A percentile compares a stretch with the other conserved stretches of the same genome.
Evolutionary conservation across 176 grass and related monocot species (phyloP).

Genomic region (Rhipidocladum racemiflorum): DNA sequence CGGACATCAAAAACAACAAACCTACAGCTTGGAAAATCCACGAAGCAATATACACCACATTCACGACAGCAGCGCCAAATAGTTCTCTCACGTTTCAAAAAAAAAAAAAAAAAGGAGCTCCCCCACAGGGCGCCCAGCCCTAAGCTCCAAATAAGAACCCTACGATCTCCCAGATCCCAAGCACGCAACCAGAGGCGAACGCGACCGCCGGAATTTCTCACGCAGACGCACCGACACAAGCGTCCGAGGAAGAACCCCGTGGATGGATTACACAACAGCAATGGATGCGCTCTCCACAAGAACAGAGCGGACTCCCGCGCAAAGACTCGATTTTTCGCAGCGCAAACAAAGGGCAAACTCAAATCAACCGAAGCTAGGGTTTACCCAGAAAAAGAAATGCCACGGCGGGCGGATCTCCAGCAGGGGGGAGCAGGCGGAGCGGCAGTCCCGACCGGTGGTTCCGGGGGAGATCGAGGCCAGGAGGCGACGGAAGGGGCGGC

Average conservation of each 20-base stretch:
- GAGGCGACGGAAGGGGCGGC: neutral
- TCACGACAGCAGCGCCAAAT: constrained; percentile 8
- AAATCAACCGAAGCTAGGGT: constrained; percentile 40
- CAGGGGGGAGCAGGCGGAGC: neutral
- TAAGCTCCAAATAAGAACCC: constrained; percentile 26
- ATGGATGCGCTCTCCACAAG: neutral
- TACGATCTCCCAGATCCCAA: constrained; percentile 34
- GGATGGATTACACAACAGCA: neutral
- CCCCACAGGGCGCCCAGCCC: neutral
- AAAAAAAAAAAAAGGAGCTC: neutral
- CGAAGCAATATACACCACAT: neutral
- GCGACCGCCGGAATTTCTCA: neutral
- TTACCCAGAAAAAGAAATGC: constrained; percentile 41
- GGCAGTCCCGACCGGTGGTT: neutral
- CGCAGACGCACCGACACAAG: constrained; percentile 32
- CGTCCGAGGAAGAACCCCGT: neutral
- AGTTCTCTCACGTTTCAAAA: constrained; percentile 9
- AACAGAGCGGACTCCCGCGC: neutral
- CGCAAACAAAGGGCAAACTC: neutral
- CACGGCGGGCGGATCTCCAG: constrained; percentile 42
- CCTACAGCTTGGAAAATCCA: neutral
- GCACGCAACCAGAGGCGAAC: neutral
- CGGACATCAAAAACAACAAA: neutral
- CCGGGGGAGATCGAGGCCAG: neutral
- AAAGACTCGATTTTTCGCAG: constrained; percentile 37